A percentile compares a stretch with the other conserved stretches of the same genome.
Evolutionary conservation across 2,329 filamentous ascomycete species (phyloP).

Genomic region (Phoma herbarum): DNA sequence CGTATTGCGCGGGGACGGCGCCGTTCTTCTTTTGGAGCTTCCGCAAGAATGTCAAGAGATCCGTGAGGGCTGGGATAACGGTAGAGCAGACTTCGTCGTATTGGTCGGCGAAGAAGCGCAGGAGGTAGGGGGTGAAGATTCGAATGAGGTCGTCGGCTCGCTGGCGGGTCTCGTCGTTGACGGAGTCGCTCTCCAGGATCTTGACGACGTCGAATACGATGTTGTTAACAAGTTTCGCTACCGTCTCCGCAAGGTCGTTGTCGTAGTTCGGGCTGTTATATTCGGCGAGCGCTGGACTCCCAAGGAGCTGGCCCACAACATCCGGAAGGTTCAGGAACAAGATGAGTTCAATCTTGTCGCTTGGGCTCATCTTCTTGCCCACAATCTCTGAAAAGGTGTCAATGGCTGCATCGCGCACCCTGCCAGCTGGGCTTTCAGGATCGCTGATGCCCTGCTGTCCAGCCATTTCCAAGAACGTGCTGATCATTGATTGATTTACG

Average conservation of each 20-base stretch:
- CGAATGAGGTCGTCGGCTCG: slow-evolving; percentile 84
- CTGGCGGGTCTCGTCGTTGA: slow-evolving; percentile 70
- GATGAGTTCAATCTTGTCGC: slow-evolving; percentile 94
- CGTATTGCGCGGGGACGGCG: slow-evolving; percentile 75
- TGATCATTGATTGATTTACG: slow-evolving; percentile 82
- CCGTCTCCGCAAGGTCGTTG: slow-evolving; percentile 91
- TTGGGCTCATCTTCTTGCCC: slow-evolving; percentile 95
- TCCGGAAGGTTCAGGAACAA: slow-evolving; percentile 85
- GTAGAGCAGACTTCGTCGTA: slow-evolving; percentile 98
- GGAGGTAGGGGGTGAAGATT: slow-evolving; percentile 82
- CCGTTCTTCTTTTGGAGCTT: slow-evolving; percentile 72
- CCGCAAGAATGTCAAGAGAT: slow-evolving; percentile 88
- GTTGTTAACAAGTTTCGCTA: slow-evolving; percentile 94
- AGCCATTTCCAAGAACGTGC: slow-evolving; percentile 83
- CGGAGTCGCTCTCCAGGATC: slow-evolving; percentile 76
- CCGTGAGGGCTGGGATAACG: slow-evolving; percentile 91
- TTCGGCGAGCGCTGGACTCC: slow-evolving; percentile 81
- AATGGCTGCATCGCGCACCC: slow-evolving; percentile 87
- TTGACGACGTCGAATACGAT: slow-evolving; percentile 86
- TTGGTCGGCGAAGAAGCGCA: slow-evolving; percentile 96
- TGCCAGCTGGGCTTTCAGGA: slow-evolving; percentile 69
- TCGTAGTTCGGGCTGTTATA: slow-evolving; percentile 87
- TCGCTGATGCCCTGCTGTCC: slow-evolving; percentile 71
- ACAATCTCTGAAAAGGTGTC: slow-evolving; percentile 96
- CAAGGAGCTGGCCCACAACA: slow-evolving; percentile 85